Evolutionary conservation across 1,284 basidiomycete genomes (phyloP), one percentile per base, ranked within the genome.

Genomic region (Sparassis latifolia): DNA sequence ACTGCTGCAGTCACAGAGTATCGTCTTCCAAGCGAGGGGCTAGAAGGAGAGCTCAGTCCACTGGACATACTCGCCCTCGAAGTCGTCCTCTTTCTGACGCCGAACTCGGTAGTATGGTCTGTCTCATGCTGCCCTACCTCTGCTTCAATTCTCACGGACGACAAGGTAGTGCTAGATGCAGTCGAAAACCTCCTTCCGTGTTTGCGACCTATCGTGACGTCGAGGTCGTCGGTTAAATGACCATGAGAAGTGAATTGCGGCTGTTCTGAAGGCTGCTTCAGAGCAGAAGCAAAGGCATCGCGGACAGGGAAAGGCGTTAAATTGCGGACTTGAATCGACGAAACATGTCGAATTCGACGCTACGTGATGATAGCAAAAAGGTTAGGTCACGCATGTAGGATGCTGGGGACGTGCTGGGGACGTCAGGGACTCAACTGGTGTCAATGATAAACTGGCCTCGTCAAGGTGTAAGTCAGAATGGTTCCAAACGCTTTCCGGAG

Each of bases 271-370:
- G 84, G 82, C 61, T 85, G 81, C 6, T 75, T 71, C 45, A 91
- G 72, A 20, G 85, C 84, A 30, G 85, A 84, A 10, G 88, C 80
- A 53, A 89, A 74, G 2, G 84, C 75, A 66, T 92, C 89, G 38
- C 87, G 80, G 41, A 79, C 76, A 39, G 89, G 88, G 63, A 88
- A 89, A 2, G 87, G 87, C 9, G 89, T 88, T 40, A 92, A 72
- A 61, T 92, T 92, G 54, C 83, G 79, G 55, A 92, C 73, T 69
- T 89, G 83, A 51, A 92, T 73, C 37, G 80, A 75, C 44, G 77
- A 75, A 47, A 92, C 76, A 69, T 92, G 88, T 56, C 88, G 80
- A 54, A 89, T 72, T 39, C 85, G 83, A 58, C 80, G 80, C 80
- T 90, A 65, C 31, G 60, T 20, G 28, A 37, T 4, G 20, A 30